A percentile compares a stretch with the other conserved stretches of the same genome.
Evolutionary conservation across 768 basidiomycete species (phyloP).

Genomic region (Russula compacta): DNA sequence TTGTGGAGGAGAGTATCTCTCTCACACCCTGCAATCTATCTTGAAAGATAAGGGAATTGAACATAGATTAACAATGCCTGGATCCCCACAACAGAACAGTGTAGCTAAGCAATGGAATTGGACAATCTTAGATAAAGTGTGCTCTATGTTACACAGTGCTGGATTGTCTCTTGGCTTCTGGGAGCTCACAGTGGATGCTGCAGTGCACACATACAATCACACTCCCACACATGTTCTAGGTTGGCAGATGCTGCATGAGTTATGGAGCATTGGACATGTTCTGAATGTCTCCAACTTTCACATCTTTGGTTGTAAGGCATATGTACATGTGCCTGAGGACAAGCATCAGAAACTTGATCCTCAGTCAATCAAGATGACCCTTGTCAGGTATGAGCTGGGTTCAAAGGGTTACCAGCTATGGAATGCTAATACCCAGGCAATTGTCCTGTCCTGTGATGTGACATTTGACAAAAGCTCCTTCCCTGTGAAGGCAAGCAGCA

Average conservation of each 20-base stretch:
- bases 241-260: not conserved
- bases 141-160: conserved; percentile 30
- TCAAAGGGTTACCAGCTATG: no score
- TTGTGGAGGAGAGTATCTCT: conserved; percentile 37
- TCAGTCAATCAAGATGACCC: not conserved
- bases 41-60: conserved; percentile 31
- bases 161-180: conserved; percentile 27
- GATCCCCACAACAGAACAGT: conserved; percentile 39
- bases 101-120: conserved; percentile 35
- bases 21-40: conserved; percentile 27
- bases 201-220: conserved; percentile 31
- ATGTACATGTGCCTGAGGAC: not conserved
- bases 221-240: conserved; percentile 24
- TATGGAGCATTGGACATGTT: not conserved
- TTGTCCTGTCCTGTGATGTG: not conserved
- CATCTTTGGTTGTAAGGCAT: not conserved
- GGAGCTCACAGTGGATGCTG: conserved; percentile 31
- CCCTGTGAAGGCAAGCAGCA: no score
- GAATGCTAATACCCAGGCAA: not conserved
- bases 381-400: no score
- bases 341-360: not conserved
- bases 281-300: not conserved
- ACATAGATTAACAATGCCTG: conserved; percentile 31
- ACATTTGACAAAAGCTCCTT: not conserved
- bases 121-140: conserved; percentile 28